These are phyloP conservation scores for Trichosporon coremiiforme DNA, from an alignment of 1,284 basidiomycete genomes.

Conservation along the genomic window DNA sequence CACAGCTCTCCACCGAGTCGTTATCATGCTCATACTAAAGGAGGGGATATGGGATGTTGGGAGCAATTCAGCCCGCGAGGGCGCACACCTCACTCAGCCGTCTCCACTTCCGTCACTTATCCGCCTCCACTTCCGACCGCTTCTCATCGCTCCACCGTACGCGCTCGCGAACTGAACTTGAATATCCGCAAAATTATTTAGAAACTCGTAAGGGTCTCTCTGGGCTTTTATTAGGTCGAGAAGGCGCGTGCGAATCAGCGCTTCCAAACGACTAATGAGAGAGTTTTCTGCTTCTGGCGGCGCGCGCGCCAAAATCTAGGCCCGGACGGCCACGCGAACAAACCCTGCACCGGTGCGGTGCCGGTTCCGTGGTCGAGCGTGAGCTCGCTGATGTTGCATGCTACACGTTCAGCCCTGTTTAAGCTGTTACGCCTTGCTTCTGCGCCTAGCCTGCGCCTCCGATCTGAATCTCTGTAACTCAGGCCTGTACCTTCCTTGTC, in stretches of 20 bases:
- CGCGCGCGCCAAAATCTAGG: neutral
- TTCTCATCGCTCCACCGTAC: neutral
- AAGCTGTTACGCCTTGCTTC: neutral
- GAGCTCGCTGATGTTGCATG: too few relatives aligned
- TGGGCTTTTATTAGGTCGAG: neutral
- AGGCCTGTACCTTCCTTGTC: too few relatives aligned
- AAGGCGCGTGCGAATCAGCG: constrained; percentile 17
- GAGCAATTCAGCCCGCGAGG: neutral
- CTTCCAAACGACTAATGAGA: neutral
- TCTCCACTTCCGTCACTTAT: neutral
- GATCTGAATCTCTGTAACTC: too few relatives aligned
- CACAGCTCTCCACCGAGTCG: too few relatives aligned
- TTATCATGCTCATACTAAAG: too few relatives aligned
- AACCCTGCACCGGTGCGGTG: neutral
- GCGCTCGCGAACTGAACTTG: too few relatives aligned
- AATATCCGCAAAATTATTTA: neutral
- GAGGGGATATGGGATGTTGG: too few relatives aligned
- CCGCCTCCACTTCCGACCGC: neutral
- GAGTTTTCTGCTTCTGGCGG: neutral
- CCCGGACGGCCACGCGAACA: neutral
- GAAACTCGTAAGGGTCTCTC: neutral
- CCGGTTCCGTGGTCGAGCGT: neutral
- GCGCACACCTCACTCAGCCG: neutral
- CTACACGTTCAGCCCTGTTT: too few relatives aligned
- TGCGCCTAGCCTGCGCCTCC: too few relatives aligned